Evolutionary conservation across 192 early-diverging fungal species (phyloP).

Genomic region (Dissophora ornata): DNA sequence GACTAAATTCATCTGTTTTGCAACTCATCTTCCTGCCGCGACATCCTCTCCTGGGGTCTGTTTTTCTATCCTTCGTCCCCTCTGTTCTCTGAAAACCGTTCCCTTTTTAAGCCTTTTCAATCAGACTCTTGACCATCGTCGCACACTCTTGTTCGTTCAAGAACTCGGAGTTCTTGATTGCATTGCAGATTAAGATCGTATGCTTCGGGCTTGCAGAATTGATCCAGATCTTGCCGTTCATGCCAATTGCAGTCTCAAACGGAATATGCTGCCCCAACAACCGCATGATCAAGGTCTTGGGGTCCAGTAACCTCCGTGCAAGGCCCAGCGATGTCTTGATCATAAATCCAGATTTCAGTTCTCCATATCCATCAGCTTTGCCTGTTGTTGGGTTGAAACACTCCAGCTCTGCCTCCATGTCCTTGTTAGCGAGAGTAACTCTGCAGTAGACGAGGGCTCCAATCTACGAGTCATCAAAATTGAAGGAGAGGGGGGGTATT

Average conservation of each 20-base stretch:
- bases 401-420: conserved; percentile 98
- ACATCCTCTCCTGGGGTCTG: too few species aligned
- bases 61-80: too few species aligned
- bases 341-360: conserved; percentile 83
- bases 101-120: conserved; percentile 45
- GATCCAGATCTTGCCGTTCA: conserved; percentile 97
- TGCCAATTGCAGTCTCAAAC: conserved; percentile 91
- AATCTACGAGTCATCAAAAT: too few species aligned
- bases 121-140: conserved; percentile 55
- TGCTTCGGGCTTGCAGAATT: conserved; percentile 70
- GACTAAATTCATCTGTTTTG: too few species aligned
- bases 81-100: too few species aligned
- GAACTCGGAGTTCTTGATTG: conserved; percentile 80
- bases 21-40: too few species aligned
- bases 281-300: conserved; percentile 76
- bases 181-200: conserved; percentile 76
- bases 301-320: conserved; percentile 73
- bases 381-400: conserved; percentile 86
- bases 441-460: conserved; percentile 87
- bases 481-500: too few species aligned
- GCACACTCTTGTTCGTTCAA: conserved; percentile 66
- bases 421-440: conserved; percentile 87
- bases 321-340: conserved; percentile 86
- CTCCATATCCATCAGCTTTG: conserved; percentile 91
- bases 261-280: conserved; percentile 76